These are phyloP conservation scores for Colletotrichum horii DNA, from an alignment of 2,329 filamentous ascomycete genomes.

Conservation along the genomic window DNA sequence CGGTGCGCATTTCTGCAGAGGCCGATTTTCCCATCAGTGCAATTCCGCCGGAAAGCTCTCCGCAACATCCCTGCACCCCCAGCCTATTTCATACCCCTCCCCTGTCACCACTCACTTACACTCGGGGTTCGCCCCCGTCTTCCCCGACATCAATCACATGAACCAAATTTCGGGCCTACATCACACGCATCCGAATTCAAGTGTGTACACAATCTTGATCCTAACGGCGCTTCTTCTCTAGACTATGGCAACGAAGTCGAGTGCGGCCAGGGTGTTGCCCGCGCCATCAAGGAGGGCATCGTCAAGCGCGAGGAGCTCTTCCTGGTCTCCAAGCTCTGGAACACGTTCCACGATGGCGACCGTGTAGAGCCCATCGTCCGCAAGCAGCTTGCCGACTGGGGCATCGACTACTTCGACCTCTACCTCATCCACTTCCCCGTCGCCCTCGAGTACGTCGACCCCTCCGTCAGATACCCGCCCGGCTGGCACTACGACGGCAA, in stretches of 20 bases:
- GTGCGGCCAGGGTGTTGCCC: constrained; percentile 76
- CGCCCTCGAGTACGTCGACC: constrained; percentile 84
- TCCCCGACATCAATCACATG: neutral
- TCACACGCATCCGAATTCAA: neutral
- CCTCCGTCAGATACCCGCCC: constrained; percentile 78
- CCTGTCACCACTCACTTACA: constrained; percentile 6
- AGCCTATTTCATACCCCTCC: neutral
- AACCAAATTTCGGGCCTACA: neutral
- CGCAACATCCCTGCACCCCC: neutral
- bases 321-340: constrained; percentile 93
- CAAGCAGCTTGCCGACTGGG: constrained; percentile 82
- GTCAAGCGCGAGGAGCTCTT: constrained; percentile 89
- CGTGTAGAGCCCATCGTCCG: constrained; percentile 76
- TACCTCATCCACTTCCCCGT: constrained; percentile 92
- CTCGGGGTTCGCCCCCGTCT: neutral
- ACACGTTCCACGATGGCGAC: constrained; percentile 85
- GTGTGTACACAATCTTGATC: neutral
- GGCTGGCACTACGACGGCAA: constrained; percentile 74
- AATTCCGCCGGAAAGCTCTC: constrained; percentile 18
- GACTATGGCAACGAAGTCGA: constrained; percentile 87
- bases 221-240: constrained; percentile 32
- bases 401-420: constrained; percentile 88
- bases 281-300: constrained; percentile 80
- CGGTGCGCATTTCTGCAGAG: constrained; percentile 4
- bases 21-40: neutral